A percentile compares a stretch with the other conserved stretches of the same genome.
Conservation (phyloP, 139 green algal species). For the Haematococcus sp. region DNA sequence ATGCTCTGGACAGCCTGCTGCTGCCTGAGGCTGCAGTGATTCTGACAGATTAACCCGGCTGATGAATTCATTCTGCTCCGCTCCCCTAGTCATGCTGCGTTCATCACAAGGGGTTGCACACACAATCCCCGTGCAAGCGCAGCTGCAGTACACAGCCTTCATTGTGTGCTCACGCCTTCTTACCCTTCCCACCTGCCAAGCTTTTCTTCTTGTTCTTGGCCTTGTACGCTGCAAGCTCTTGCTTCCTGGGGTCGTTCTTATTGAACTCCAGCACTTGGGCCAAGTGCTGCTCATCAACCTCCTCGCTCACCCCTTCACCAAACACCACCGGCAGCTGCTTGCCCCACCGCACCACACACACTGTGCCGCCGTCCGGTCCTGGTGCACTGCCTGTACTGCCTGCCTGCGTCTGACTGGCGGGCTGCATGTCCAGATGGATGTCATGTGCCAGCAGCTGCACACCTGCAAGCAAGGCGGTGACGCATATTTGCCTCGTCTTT, state of each 20-base stretch:
- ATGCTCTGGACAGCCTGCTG: no score
- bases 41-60: no score
- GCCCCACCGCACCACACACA: constrained; percentile 15
- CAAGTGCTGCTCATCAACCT: constrained; percentile 19
- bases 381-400: no score
- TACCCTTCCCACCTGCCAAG: no score
- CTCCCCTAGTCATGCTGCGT: no score
- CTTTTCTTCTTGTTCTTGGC: no score
- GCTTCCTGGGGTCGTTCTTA: constrained; percentile 29
- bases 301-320: background rate
- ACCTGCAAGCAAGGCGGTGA: background rate
- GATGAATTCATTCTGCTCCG: no score
- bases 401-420: background rate
- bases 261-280: constrained; percentile 40
- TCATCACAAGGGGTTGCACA: no score
- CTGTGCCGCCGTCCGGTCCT: background rate
- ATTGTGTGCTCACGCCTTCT: no score
- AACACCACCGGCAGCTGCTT: constrained; percentile 32
- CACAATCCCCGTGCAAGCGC: no score
- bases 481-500: background rate
- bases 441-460: constrained; percentile 37
- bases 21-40: no score
- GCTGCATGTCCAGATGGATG: constrained; percentile 15
- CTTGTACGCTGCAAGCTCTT: background rate
- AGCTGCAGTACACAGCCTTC: no score